Percentiles rank a stretch among this genome's conserved stretches.
phyloP scores from a whole-genome alignment of 805 yeast species.

The Pichia paraexigua region DNA sequence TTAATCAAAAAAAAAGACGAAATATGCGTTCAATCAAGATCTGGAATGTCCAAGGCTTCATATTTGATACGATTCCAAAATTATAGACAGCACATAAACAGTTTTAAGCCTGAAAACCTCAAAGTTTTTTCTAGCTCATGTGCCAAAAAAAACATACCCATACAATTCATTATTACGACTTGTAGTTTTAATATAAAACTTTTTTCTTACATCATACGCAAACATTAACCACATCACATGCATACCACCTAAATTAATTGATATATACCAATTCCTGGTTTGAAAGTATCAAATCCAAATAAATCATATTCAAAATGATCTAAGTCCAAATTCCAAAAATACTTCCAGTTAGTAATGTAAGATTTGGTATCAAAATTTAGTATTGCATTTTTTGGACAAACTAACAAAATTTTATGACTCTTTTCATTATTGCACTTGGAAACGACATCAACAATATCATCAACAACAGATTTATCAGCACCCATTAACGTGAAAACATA shows the following conservation, averaged over 20 bases:
- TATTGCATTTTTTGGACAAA: conserved; percentile 25
- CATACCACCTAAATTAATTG: conserved; percentile 12
- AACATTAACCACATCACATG: background rate
- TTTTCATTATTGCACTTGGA: conserved; percentile 19
- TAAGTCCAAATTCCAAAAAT: conserved; percentile 51
- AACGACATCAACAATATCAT: background rate
- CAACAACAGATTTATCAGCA: background rate
- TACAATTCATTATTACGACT: too few relatives aligned
- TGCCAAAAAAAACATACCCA: too few relatives aligned
- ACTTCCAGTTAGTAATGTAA: conserved; percentile 26
- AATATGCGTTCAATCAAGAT: too few relatives aligned
- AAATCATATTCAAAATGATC: conserved; percentile 61
- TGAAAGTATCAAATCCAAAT: conserved; percentile 33
- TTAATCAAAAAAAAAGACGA: too few relatives aligned
- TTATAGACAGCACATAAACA: too few relatives aligned
- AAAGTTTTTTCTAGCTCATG: too few relatives aligned
- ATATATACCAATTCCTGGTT: conserved; percentile 61
- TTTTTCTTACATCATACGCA: too few relatives aligned
- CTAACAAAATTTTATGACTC: conserved; percentile 12
- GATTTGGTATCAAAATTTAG: conserved; percentile 1
- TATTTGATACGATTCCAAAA: too few relatives aligned
- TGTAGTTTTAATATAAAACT: too few relatives aligned
- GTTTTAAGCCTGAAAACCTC: too few relatives aligned
- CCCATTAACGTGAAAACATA: conserved; percentile 1
- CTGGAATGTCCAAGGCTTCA: too few relatives aligned